A percentile compares a stretch with the other conserved stretches of the same genome.
phyloP scores from a whole-genome alignment of 805 yeast genomes.

The Candida maesae region DNA sequence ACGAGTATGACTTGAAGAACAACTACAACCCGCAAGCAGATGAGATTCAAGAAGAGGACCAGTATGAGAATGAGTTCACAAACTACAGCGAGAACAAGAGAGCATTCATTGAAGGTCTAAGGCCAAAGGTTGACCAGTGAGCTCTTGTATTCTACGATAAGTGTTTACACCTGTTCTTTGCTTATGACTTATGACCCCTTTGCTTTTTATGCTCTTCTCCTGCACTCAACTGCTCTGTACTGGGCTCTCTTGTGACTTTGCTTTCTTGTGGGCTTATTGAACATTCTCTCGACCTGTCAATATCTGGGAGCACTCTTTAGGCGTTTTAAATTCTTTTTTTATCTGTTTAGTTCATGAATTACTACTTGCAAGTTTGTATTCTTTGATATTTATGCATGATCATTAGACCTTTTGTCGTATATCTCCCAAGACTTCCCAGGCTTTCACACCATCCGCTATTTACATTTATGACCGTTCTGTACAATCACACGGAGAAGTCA shows the following conservation, averaged over 20 bases:
- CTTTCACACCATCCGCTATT: neutral
- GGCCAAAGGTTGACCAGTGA: slow-evolving; percentile 30
- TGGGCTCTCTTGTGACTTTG: too few species aligned
- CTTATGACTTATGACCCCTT: neutral
- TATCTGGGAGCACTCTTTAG: neutral
- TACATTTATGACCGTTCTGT: neutral
- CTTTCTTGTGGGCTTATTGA: too few species aligned
- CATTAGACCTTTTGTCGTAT: too few species aligned
- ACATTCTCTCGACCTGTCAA: too few species aligned
- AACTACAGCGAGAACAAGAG: slow-evolving; percentile 41
- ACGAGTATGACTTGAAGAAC: slow-evolving; percentile 30
- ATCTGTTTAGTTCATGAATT: neutral
- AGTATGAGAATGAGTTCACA: slow-evolving; percentile 43
- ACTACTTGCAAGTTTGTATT: too few species aligned
- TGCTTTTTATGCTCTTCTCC: too few species aligned
- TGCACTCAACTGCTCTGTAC: too few species aligned
- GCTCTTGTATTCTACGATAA: neutral
- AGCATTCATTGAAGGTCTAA: slow-evolving; percentile 37
- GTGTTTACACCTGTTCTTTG: neutral
- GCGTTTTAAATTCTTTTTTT: neutral
- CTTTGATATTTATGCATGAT: too few species aligned
- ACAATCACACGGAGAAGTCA: slow-evolving; percentile 25
- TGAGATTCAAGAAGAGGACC: slow-evolving; percentile 41
- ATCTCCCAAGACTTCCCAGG: too few species aligned
- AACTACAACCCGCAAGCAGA: slow-evolving; percentile 30